Conservation (phyloP, 2,329 filamentous ascomycete genomes). For the Ceratocystis huliohia region DNA sequence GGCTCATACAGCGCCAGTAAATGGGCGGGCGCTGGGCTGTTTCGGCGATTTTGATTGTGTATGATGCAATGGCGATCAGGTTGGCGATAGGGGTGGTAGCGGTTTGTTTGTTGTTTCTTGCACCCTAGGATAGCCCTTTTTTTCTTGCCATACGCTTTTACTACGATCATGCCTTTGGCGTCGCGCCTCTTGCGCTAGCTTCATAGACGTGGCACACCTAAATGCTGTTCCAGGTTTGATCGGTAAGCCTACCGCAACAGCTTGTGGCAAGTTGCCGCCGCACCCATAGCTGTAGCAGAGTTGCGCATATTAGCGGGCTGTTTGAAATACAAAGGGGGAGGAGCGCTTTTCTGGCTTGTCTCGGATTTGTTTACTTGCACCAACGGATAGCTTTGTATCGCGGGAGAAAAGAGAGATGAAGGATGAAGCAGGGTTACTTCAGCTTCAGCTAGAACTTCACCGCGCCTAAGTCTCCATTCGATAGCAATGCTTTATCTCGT, state of each 20-base stretch:
- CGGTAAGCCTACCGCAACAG: not conserved
- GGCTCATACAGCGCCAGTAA: not conserved
- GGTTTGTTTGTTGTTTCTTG: not conserved
- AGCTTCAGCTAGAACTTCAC: not conserved
- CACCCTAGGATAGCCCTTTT: not conserved
- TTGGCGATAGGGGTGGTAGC: not conserved
- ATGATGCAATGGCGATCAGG: not conserved
- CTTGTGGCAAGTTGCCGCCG: not conserved
- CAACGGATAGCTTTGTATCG: not conserved
- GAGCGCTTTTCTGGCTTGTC: not conserved
- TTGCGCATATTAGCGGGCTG: not conserved
- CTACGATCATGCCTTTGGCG: slow-evolving; percentile 1
- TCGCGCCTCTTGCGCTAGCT: not conserved
- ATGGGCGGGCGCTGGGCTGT: not conserved
- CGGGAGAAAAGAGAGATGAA: not conserved
- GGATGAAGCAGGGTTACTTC: not conserved
- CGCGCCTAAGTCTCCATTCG: not conserved
- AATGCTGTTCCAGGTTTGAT: not conserved
- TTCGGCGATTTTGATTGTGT: not conserved
- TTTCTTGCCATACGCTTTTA: not conserved
- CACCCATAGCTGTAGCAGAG: not conserved
- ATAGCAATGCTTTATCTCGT: not conserved
- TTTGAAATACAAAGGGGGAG: not conserved
- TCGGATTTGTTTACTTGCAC: not conserved
- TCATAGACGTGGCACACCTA: not conserved